Evolutionary conservation across 2,329 filamentous ascomycete species (phyloP).

Genomic region (Penicillium thymicola): DNA sequence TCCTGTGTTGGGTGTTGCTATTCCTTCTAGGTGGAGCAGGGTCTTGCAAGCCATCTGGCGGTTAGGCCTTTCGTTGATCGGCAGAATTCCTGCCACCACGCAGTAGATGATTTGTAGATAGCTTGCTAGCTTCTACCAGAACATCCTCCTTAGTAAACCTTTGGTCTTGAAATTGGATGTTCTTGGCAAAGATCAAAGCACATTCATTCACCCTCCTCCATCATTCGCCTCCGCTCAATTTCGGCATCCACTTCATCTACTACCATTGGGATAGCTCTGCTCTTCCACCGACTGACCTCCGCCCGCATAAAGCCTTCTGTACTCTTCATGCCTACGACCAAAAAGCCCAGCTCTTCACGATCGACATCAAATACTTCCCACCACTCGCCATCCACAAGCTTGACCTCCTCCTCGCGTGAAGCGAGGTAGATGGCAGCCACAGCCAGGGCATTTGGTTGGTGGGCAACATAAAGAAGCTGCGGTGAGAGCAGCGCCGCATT

Average conservation of each 20-base stretch:
- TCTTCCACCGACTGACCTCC: conserved; percentile 57
- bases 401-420: conserved; percentile 69
- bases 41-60: not conserved
- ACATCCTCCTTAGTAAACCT: not conserved
- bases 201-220: conserved; percentile 40
- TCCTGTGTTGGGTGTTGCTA: not conserved
- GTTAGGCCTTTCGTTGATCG: not conserved
- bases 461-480: conserved; percentile 85
- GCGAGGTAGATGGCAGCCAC: conserved; percentile 90
- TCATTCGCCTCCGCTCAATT: conserved; percentile 52
- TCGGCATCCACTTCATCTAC: conserved; percentile 58
- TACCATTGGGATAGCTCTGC: conserved; percentile 55
- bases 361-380: conserved; percentile 99
- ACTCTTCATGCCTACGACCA: conserved; percentile 82
- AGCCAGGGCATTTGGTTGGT: conserved; percentile 81
- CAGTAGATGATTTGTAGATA: not conserved
- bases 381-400: conserved; percentile 82
- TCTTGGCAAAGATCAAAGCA: not conserved
- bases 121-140: not conserved
- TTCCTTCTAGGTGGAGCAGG: not conserved
- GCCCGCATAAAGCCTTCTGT: conserved; percentile 65
- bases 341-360: conserved; percentile 86
- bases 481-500: conserved; percentile 83
- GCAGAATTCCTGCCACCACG: not conserved
- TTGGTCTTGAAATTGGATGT: not conserved